Base-by-base conservation (phyloP, 768 basidiomycete genomes). In the Pleurotus sapidus region DNA sequence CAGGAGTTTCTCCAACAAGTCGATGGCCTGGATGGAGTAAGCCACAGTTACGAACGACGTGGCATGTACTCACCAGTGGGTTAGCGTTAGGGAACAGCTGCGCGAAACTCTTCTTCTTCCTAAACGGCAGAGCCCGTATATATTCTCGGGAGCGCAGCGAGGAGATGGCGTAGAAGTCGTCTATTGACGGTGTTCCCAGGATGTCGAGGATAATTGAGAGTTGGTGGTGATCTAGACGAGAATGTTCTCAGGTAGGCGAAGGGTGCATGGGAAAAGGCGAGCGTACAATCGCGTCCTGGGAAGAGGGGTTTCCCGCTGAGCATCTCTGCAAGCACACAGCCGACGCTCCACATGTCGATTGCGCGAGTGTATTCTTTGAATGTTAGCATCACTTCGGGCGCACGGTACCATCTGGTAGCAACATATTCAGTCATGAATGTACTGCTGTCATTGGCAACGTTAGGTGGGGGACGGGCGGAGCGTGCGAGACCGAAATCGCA, bases 371-470 rank as follows among this genome's bases (percentile, higher is more conserved):
- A 98, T 75, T 95, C 88, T 67, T 95, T 94, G 78, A 97, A 98
- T 0, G 93, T 96, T 37, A 98, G 81, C 96, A 98, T 98, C 60
- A 98, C 92, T 70, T 98, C 96, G 0, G 96, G 96, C 0, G 96
- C 96, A 27, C 96, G 86, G 69, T 98, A 98, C 96, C 96, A 98
- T 66, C 95, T 80, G 12, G 96, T 98, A 1, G 95, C 95, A 20
- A 98, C 95, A 63, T 98, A 98, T 83, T 96, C 93, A 6, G 89
- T 91, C 84, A 92, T 87, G 64, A 91, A 91, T 0, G 87, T 90
- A 67, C 87, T 88, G 61, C 84, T 86, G 60, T 88, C 88, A 60
- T 91, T 81, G 11, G 79, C 87, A 17, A 86, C 81, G 59, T 88
- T 85, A 0, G 88, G 88, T 27, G 85, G 88, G 0, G 82, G 90